These are phyloP conservation scores for Saccharomyces pastorianus DNA, from an alignment of 1,139 yeast genomes.

Conservation along the genomic window DNA sequence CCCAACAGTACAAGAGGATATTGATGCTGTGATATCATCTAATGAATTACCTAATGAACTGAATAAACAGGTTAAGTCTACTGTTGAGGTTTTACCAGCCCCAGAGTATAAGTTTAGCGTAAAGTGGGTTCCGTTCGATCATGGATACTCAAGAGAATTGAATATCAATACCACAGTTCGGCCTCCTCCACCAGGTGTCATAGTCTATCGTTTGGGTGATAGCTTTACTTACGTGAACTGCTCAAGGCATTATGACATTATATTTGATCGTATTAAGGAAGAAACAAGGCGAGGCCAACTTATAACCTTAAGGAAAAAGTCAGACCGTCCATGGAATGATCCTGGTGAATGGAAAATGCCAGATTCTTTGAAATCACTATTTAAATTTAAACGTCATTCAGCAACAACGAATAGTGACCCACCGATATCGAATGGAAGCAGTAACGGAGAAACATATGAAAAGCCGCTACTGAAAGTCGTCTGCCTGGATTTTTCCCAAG, in stretches of 20 bases:
- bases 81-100: slow-evolving; percentile 26
- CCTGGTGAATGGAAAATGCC: slow-evolving; percentile 46
- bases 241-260: slow-evolving; percentile 61
- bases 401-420: slow-evolving; percentile 10
- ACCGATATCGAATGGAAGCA: background rate
- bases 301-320: slow-evolving; percentile 39
- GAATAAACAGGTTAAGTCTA: slow-evolving; percentile 1
- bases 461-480: slow-evolving; percentile 65
- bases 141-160: slow-evolving; percentile 37
- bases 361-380: slow-evolving; percentile 10
- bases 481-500: slow-evolving; percentile 75
- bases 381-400: slow-evolving; percentile 3
- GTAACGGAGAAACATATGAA: slow-evolving; percentile 32
- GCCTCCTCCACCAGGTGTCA: slow-evolving; percentile 86
- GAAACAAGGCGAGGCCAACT: slow-evolving; percentile 55
- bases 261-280: slow-evolving; percentile 60
- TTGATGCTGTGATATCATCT: background rate
- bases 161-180: slow-evolving; percentile 51
- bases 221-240: slow-evolving; percentile 76
- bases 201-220: slow-evolving; percentile 78
- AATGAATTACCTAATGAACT: background rate
- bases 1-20: slow-evolving; percentile 30
- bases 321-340: slow-evolving; percentile 87
- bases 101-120: slow-evolving; percentile 26
- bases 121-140: slow-evolving; percentile 73